phyloP scores from a whole-genome alignment of 306 rosid genomes.

The Myrica gale region DNA sequence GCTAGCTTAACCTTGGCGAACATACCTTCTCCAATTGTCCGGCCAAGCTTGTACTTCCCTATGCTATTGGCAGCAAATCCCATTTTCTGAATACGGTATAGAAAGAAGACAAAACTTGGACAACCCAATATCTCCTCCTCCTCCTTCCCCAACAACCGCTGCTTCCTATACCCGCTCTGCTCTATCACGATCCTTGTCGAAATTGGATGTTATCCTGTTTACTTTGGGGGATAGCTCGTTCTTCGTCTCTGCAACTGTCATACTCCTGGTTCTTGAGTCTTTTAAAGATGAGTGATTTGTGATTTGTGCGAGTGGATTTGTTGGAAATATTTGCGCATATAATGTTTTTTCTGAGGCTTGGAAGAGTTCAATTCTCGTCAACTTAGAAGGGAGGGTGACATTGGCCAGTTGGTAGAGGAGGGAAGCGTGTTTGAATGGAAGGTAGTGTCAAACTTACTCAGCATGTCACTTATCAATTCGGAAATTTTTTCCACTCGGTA shows the following conservation, averaged over 20 bases:
- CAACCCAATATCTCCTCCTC: neutral
- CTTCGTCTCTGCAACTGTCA: neutral
- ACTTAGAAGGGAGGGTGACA: slow-evolving; percentile 13
- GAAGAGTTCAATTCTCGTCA: neutral
- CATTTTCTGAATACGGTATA: slow-evolving; percentile 31
- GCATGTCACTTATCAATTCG: too few relatives aligned
- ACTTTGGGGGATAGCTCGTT: neutral
- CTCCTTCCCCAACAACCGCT: neutral
- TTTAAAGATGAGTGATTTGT: neutral
- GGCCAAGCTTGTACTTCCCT: slow-evolving; percentile 59
- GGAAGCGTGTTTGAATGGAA: slow-evolving; percentile 32
- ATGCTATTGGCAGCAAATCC: slow-evolving; percentile 42
- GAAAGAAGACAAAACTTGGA: neutral
- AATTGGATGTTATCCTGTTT: neutral
- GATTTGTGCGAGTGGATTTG: neutral
- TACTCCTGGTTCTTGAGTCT: neutral
- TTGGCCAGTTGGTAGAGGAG: slow-evolving; percentile 9
- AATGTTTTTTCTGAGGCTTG: neutral
- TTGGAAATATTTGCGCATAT: neutral
- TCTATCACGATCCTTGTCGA: neutral
- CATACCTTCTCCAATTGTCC: slow-evolving; percentile 75
- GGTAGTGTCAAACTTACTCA: slow-evolving; percentile 11
- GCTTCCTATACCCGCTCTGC: neutral
- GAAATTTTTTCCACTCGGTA: too few relatives aligned
- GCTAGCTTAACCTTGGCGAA: slow-evolving; percentile 82